Evolutionary conservation across 2,329 filamentous ascomycete species (phyloP), one percentile per base, ranked within the genome.

Genomic region (Bertia moriformis): DNA sequence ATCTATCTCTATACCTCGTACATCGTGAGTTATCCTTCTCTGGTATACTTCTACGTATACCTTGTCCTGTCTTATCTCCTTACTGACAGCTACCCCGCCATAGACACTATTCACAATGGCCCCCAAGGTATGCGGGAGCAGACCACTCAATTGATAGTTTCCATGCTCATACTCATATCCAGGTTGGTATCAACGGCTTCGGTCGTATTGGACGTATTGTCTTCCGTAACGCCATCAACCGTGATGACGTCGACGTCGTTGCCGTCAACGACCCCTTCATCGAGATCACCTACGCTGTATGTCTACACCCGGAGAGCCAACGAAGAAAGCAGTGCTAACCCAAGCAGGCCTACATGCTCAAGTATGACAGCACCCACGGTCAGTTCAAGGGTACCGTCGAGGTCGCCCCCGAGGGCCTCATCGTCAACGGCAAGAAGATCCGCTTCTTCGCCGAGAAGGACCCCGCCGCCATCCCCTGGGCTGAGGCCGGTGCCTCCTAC

Each of bases 321-420:
- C 53, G 41, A 19, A 14, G n/a, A n/a, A 14, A n/a, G 35, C 27
- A 19, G 41, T 38, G 30, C 48, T 22, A 30, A 39, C 39, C 27
- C 24, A 42, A 18, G n/a, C 47, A 94, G 87, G 85, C 83, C 61
- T 96, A 96, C 80, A 96, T 96, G 91, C 83, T 98, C 71, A 93
- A 93, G 76, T 96, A 96, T 66, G 91, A 98, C 75, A 87, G 84
- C 55, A 87, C 84, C 65, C 91, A 98, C 78, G 91, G 91, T 54
- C 62, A 76, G 62, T 98, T 96, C 83, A 93, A 95, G 74, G 89
- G 89, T 54, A 79, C 82, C 45, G 77, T 96, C 65, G 66, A 78
- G 65, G 69, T 82, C 60, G 63, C 63, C 52, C 77, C 72, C 55
- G 73, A 82, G 50, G 70, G 71, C 62, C 77, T 98, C 51, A 65